Conservation (phyloP, 805 yeast species). For the Hanseniaspora pseudoguilliermondii region DNA sequence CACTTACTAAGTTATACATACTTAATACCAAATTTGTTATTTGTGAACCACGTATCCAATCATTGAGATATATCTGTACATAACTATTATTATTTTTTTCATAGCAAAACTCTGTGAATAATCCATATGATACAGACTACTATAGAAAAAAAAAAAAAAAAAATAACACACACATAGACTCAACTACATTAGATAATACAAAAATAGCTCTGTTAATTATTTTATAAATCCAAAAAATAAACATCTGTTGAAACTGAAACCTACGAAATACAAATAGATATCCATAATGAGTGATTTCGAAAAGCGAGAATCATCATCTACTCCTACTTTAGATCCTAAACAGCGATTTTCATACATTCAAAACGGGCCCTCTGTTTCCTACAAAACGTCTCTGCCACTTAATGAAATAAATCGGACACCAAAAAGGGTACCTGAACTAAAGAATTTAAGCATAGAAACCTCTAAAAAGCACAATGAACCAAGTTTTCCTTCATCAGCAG, state of each 20-base stretch:
- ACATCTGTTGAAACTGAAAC: background rate
- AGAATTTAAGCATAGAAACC: background rate
- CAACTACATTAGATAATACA: too few relatives aligned
- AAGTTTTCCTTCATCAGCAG: background rate
- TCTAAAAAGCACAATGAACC: background rate
- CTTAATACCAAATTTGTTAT: too few relatives aligned
- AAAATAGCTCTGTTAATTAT: too few relatives aligned
- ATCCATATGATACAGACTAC: too few relatives aligned
- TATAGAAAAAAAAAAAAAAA: too few relatives aligned
- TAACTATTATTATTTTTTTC: too few relatives aligned
- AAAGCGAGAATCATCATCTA: background rate
- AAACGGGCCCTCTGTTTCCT: background rate
- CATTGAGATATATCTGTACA: too few relatives aligned
- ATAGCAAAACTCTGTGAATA: too few relatives aligned
- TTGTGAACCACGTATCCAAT: too few relatives aligned
- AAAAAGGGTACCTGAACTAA: background rate
- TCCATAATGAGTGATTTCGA: background rate
- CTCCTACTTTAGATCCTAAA: slow-evolving; percentile 6
- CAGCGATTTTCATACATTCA: background rate
- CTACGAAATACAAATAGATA: background rate
- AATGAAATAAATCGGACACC: background rate
- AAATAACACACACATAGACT: too few relatives aligned
- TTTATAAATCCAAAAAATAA: background rate
- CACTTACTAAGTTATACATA: too few relatives aligned
- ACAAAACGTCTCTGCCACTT: background rate